Base-by-base conservation (phyloP, 208 protist species). In the Leptomonas pyrrhocoris region DNA sequence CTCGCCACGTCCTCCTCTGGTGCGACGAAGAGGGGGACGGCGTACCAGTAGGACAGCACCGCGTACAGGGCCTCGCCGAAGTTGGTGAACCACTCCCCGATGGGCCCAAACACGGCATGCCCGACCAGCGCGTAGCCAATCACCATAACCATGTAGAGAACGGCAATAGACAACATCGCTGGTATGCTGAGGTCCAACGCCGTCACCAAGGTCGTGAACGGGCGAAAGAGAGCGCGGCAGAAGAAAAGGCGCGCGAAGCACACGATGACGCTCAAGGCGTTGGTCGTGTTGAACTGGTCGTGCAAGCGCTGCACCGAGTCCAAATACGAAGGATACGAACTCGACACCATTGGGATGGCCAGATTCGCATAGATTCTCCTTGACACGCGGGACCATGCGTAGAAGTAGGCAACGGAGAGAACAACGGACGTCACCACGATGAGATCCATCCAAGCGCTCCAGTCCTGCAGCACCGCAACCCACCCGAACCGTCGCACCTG, bases 391-490 rank as follows among this genome's bases (percentile, higher is more conserved):
- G 45, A 21, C 68, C 68, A 73, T 12, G 50, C 31, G 19, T 49
- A 73, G 68, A 66, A 73, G 58, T 58, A 59, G 38, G 25, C 23
- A 3, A 53, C 21, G 19, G 21, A 28, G 19, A 66, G 38, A 38
- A 51, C 18, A 18, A 62, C 11, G n/a, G 43, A 38, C 1, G 28
- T 34, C n/a, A 51, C 9, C 28, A 51, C 42, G 34, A 56, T 6
- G 18, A 73, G 49, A 40, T 73, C 68, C 31, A 66, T 57, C 68
- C 58, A 73, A 23, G 58, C 68, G 38, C 68, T 66, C 25, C 3
- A 28, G 68, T 73, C 57, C 9, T 28, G 27, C 23, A 43, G 6
- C 2, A n/a, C 11, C 1, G 18, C 38, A 0, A 25, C 49, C 28
- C 46, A 31, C 23, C 48, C 68, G 6, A n/a, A 27, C 18, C 11